These are phyloP conservation scores for Tylopilus subfusipes DNA, from an alignment of 768 basidiomycete genomes.

Conservation along the genomic window DNA sequence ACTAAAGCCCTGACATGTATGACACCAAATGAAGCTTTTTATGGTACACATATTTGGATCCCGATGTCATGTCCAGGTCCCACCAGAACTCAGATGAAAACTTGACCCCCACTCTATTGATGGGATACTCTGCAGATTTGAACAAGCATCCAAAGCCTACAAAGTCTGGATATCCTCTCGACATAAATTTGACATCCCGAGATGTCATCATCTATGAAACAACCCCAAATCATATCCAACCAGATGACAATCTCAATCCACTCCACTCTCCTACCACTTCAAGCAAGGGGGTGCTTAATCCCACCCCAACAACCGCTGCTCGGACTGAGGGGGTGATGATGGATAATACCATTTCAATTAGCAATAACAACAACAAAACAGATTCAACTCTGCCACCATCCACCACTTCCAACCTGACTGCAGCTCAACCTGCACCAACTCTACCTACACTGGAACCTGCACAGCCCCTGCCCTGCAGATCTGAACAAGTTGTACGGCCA, in stretches of 20 bases:
- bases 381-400: not conserved
- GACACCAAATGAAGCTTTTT: slow-evolving; percentile 22
- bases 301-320: not conserved
- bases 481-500: no score
- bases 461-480: no score
- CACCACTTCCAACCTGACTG: no score
- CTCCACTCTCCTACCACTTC: not conserved
- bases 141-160: slow-evolving; percentile 5
- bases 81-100: not conserved
- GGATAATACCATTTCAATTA: no score
- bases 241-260: no score
- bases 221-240: no score
- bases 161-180: not conserved
- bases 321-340: not conserved
- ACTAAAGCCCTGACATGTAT: slow-evolving; percentile 2
- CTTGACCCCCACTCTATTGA: slow-evolving; percentile 9
- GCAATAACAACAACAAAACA: not conserved
- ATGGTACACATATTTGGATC: slow-evolving; percentile 22
- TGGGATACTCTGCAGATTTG: not conserved
- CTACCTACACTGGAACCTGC: no score
- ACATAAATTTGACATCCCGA: not conserved
- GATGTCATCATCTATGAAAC: slow-evolving; percentile 3
- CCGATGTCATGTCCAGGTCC: slow-evolving; percentile 4
- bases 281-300: not conserved
- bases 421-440: not conserved